These are phyloP conservation scores for Colletotrichum chlorophyti DNA, from an alignment of 2,329 filamentous ascomycete species.

Conservation along the genomic window DNA sequence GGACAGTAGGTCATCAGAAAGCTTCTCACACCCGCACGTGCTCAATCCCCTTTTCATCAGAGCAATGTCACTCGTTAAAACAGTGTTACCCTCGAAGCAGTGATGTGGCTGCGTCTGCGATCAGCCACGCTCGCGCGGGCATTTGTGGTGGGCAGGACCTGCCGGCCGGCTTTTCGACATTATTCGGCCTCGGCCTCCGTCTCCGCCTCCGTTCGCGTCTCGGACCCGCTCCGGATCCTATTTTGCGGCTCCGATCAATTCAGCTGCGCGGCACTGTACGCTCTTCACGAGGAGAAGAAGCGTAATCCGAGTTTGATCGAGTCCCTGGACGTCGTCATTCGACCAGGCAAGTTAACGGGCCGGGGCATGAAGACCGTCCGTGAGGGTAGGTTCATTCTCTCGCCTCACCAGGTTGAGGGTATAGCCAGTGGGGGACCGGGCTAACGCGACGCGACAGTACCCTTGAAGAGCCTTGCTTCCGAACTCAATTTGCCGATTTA, in stretches of 20 bases:
- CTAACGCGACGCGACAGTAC: conserved; percentile 59
- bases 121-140: background rate
- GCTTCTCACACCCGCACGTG: no score
- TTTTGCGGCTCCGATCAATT: conserved; percentile 96
- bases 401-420: no score
- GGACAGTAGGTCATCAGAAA: no score
- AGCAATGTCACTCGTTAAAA: background rate
- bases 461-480: conserved; percentile 71
- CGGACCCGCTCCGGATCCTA: conserved; percentile 78
- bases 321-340: conserved; percentile 86
- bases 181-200: conserved; percentile 9
- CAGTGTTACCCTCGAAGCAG: background rate
- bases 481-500: conserved; percentile 72
- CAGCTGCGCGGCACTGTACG: conserved; percentile 78
- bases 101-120: conserved; percentile 14
- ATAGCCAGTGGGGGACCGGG: background rate
- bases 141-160: background rate
- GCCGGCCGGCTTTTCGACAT: background rate
- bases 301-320: conserved; percentile 62
- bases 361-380: conserved; percentile 73
- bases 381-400: conserved; percentile 58
- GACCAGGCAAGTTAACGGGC: conserved; percentile 79
- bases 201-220: conserved; percentile 30
- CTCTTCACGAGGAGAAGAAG: conserved; percentile 68
- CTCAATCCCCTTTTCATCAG: background rate